Evolutionary conservation across 202 grass and related monocot genomes (phyloP).

Genomic region (Alloteropsis angusta): DNA sequence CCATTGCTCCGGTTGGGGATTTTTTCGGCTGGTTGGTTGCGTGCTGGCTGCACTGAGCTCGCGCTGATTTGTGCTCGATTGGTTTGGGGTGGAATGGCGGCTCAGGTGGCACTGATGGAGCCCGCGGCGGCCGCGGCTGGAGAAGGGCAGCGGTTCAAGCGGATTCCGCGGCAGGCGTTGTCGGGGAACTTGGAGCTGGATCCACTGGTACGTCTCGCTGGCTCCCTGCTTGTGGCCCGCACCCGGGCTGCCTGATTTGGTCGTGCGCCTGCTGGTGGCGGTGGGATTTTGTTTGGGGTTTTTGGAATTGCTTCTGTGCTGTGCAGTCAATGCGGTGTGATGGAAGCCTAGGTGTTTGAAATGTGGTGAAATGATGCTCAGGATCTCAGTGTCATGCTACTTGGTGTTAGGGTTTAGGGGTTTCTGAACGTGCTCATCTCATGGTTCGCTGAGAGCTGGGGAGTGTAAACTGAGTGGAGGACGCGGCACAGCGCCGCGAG

Average conservation of each 20-base stretch:
- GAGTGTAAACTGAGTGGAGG: not conserved
- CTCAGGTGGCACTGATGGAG: conserved; percentile 38
- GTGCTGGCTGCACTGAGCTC: not conserved
- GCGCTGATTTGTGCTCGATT: conserved; percentile 12
- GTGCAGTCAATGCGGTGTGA: not conserved
- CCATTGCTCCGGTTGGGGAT: not conserved
- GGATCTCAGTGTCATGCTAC: conserved; percentile 12
- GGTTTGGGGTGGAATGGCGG: conserved; percentile 8
- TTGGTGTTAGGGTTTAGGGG: conserved; percentile 21
- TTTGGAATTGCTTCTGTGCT: not conserved
- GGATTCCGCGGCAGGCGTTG: conserved; percentile 54
- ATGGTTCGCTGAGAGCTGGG: not conserved
- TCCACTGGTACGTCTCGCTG: conserved; percentile 54
- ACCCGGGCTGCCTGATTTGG: not conserved
- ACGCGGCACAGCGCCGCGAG: not conserved
- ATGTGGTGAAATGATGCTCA: not conserved
- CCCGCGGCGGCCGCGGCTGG: conserved; percentile 28
- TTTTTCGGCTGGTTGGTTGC: conserved; percentile 1
- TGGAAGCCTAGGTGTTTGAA: conserved; percentile 6
- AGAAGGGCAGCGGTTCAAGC: conserved; percentile 73
- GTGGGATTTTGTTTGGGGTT: conserved; percentile 6
- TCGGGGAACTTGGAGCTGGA: conserved; percentile 54
- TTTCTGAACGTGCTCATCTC: conserved; percentile 1
- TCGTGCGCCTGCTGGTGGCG: not conserved
- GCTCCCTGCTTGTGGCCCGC: not conserved